Base-by-base conservation (phyloP, 768 basidiomycete genomes). In the Hysterangium stoloniferum region DNA sequence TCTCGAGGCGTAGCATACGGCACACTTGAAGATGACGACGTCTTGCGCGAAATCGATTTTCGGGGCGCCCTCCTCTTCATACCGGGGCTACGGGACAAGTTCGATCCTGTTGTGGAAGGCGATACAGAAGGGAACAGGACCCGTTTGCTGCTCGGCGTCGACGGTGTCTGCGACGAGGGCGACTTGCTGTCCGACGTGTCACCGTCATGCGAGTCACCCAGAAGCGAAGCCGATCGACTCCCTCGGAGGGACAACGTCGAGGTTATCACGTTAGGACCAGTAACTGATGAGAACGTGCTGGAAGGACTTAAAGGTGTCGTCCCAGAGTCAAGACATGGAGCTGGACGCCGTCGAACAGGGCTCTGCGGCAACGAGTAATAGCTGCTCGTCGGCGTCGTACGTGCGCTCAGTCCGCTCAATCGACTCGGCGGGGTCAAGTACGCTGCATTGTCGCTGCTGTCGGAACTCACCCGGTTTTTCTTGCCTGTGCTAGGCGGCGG, bases 211-310 rank as follows among this genome's bases (percentile, higher is more conserved):
- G 79, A 79, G 54, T 79, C 77, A 1, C 77, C 76, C 6, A 80
- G 64, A 47, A 76, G 72, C 1, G 82, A 82, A 1, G 72, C 73
- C 12, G 78, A 77, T 17, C 74, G 71, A 7, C 76, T 71, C 9
- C 77, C 65, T 6, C 76, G 65, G 46, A 73, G 75, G 0, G 78
- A 77, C 28, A 79, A 58, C 2, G 77, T 75, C 0, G 80, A 79
- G 0, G 77, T 59, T 3, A 71, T 62, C 22, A 75, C 62, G 27
- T 74, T 67, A 0, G 78, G 80, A 8, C 66, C 70, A 17, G 48
- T 52, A 42, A 31, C 54, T 6, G 54, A 36, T 20, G 54, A 38
- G 6, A 55, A 31, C 3, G 9, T 37, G 29, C 6, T 28, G 4
- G 17, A 27, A 17, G 19, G 44, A 11, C 41, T 27, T 4, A 2